Conservation (phyloP, 2,329 filamentous ascomycete genomes). For the Fusarium albosuccineum region DNA sequence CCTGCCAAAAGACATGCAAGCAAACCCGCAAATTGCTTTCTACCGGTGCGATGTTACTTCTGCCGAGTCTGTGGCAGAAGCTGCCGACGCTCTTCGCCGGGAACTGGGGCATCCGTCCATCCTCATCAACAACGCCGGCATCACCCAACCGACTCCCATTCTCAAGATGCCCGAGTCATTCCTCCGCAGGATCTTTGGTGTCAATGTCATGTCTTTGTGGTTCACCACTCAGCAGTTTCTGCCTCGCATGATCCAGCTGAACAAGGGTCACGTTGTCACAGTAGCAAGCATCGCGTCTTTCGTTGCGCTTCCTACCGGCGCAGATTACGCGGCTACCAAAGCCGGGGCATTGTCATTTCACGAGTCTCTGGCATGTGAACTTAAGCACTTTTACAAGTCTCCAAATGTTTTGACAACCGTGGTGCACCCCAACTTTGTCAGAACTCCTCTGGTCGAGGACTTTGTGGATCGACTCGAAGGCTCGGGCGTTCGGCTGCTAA, state of each 20-base stretch:
- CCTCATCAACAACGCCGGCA: slow-evolving; percentile 78
- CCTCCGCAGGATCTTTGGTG: slow-evolving; percentile 74
- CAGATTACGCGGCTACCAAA: slow-evolving; percentile 76
- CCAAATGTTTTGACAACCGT: slow-evolving; percentile 73
- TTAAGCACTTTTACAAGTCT: slow-evolving; percentile 70
- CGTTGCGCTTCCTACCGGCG: slow-evolving; percentile 69
- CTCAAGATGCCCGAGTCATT: slow-evolving; percentile 67
- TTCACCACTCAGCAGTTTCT: slow-evolving; percentile 74
- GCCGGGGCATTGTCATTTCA: slow-evolving; percentile 75
- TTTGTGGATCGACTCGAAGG: slow-evolving; percentile 46
- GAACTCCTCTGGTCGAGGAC: slow-evolving; percentile 59
- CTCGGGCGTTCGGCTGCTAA: slow-evolving; percentile 49
- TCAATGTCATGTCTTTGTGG: slow-evolving; percentile 77
- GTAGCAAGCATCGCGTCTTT: slow-evolving; percentile 76
- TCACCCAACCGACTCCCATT: slow-evolving; percentile 70
- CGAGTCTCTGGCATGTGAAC: slow-evolving; percentile 70
- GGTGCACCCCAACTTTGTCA: slow-evolving; percentile 69
- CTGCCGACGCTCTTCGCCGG: slow-evolving; percentile 54
- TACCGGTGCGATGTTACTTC: slow-evolving; percentile 58
- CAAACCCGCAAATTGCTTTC: slow-evolving; percentile 42
- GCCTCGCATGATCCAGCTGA: slow-evolving; percentile 69
- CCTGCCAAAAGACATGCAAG: slow-evolving; percentile 44
- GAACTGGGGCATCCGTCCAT: slow-evolving; percentile 73
- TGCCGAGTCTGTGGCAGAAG: slow-evolving; percentile 58
- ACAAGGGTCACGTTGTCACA: slow-evolving; percentile 80